Conservation (phyloP, 1,284 basidiomycete genomes). For the Hemileia vastatrix region DNA sequence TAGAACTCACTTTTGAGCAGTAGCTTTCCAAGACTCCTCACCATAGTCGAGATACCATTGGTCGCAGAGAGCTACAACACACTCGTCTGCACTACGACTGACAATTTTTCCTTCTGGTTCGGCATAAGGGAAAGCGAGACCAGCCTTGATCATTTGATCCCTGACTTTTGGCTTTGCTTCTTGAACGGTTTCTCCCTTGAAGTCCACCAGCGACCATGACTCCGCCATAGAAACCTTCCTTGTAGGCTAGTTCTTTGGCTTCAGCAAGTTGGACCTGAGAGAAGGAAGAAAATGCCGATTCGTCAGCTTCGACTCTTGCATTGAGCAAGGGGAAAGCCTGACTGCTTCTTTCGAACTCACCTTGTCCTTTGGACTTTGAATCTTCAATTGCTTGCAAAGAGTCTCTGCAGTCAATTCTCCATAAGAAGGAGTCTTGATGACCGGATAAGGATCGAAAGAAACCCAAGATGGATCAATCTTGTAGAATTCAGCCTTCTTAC, state of each 20-base stretch:
- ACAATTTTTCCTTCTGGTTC: conserved; percentile 90
- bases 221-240: conserved; percentile 93
- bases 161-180: conserved; percentile 85
- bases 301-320: no score
- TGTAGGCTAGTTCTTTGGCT: conserved; percentile 95
- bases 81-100: conserved; percentile 83
- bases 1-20: conserved; percentile 65
- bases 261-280: conserved; percentile 83
- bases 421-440: conserved; percentile 77
- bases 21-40: conserved; percentile 71
- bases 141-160: conserved; percentile 66
- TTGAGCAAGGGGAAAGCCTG: background rate
- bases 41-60: conserved; percentile 99
- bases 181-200: conserved; percentile 73
- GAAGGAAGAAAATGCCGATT: conserved; percentile 35
- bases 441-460: conserved; percentile 71
- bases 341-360: no score
- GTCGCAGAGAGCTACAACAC: conserved; percentile 93
- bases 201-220: conserved; percentile 81
- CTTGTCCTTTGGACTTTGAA: conserved; percentile 86
- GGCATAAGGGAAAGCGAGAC: conserved; percentile 78
- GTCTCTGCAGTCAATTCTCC: conserved; percentile 83
- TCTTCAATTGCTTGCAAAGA: conserved; percentile 80
- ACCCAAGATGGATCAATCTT: conserved; percentile 85
- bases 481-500: conserved; percentile 95